A percentile compares a stretch with the other conserved stretches of the same genome.
Evolutionary conservation across 176 grass and related monocot genomes (phyloP).

Genomic region (Guadua angustifolia): DNA sequence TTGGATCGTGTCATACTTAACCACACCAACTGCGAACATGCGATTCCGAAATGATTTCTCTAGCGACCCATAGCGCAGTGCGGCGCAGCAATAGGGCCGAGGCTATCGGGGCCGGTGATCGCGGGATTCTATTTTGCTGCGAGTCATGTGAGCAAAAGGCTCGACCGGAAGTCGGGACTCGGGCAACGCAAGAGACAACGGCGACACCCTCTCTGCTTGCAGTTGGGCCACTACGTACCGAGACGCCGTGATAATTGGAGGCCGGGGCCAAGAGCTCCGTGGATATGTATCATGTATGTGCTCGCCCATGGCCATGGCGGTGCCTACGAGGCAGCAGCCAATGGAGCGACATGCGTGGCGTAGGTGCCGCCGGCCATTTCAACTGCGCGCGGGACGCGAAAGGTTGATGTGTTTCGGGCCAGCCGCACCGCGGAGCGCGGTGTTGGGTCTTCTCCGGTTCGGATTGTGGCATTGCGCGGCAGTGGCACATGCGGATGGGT

Average conservation of each 20-base stretch:
- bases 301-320: not conserved
- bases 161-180: not conserved
- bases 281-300: not conserved
- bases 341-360: not conserved
- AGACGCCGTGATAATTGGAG: not conserved
- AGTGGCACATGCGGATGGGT: not conserved
- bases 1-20: not conserved
- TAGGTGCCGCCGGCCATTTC: not conserved
- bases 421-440: no score
- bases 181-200: not conserved
- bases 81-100: not conserved
- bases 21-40: not conserved
- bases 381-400: not conserved
- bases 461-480: no score
- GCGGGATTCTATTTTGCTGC: not conserved
- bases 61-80: not conserved
- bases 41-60: not conserved
- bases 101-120: no score
- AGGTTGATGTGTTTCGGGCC: not conserved
- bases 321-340: not conserved
- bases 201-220: slow-evolving; percentile 18
- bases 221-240: no score
- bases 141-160: not conserved
- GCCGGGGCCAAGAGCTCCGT: not conserved
- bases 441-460: no score